Evolutionary conservation across 2,329 filamentous ascomycete genomes (phyloP).

Genomic region (Calonectria fujianensis): DNA sequence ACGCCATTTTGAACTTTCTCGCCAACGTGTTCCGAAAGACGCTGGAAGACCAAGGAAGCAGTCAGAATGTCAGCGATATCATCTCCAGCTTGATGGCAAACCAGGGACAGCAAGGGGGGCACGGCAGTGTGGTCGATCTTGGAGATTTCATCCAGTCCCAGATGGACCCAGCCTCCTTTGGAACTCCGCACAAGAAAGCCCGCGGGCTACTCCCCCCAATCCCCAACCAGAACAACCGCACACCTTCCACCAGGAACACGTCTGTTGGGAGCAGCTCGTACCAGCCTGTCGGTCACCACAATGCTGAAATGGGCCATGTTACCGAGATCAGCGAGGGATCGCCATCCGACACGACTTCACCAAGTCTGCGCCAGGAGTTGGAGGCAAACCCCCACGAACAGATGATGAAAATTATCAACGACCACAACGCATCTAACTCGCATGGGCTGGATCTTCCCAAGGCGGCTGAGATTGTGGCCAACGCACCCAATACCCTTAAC

Average conservation of each 20-base stretch:
- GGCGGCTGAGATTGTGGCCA: conserved; percentile 69
- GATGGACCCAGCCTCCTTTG: conserved; percentile 61
- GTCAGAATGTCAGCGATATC: conserved; percentile 88
- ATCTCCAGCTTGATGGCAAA: conserved; percentile 84
- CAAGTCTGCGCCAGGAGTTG: conserved; percentile 73
- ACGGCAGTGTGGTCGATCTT: conserved; percentile 77
- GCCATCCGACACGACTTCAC: conserved; percentile 66
- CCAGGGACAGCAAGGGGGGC: conserved; percentile 66
- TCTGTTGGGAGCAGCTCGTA: conserved; percentile 49
- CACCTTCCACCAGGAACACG: conserved; percentile 54
- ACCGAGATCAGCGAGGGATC: conserved; percentile 77
- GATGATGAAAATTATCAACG: conserved; percentile 80
- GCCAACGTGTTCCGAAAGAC: conserved; percentile 97
- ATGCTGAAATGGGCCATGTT: conserved; percentile 72
- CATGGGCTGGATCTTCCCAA: conserved; percentile 72
- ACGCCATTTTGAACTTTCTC: conserved; percentile 97
- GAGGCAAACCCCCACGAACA: conserved; percentile 75
- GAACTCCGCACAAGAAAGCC: conserved; percentile 69
- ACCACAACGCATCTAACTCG: conserved; percentile 74
- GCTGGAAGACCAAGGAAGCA: conserved; percentile 86
- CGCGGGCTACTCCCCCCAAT: conserved; percentile 74
- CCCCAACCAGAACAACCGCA: conserved; percentile 61
- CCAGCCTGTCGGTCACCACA: conserved; percentile 55
- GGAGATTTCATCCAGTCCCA: conserved; percentile 74
- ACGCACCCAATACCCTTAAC: conserved; percentile 72